Conservation (phyloP, 2,329 filamentous ascomycete genomes). For the Stachybotrys elegans region DNA sequence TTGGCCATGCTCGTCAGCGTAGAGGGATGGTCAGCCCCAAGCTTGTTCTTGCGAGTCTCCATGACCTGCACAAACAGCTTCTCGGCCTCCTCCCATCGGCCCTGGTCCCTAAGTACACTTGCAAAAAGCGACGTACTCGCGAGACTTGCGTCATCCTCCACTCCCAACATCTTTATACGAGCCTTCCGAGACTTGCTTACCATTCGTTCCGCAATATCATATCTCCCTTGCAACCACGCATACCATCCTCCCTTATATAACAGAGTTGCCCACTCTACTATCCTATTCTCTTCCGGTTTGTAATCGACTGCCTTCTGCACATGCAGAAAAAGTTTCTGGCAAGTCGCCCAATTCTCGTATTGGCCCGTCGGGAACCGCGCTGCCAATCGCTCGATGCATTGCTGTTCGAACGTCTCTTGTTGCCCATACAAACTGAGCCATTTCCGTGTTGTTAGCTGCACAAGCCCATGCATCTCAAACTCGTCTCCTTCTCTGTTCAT, state of each 20-base stretch:
- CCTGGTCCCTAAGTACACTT: background rate
- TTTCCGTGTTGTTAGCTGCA: constrained; percentile 7
- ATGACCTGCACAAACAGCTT: background rate
- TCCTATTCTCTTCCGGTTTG: background rate
- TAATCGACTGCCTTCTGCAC: background rate
- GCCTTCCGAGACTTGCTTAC: background rate
- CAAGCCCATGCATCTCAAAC: constrained; percentile 11
- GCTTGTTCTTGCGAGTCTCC: background rate
- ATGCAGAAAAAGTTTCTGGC: background rate
- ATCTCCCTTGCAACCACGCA: constrained; percentile 3
- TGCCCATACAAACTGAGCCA: background rate
- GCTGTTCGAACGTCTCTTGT: background rate
- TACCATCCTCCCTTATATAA: constrained; percentile 1
- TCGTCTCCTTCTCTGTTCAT: background rate
- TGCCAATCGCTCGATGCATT: constrained; percentile 1
- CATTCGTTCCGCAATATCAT: constrained; percentile 4
- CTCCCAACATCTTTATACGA: background rate
- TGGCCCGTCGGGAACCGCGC: constrained; percentile 11
- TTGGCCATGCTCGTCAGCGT: background rate
- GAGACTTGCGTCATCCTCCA: background rate
- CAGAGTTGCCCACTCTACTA: constrained; percentile 3
- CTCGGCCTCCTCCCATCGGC: background rate
- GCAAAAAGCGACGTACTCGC: background rate
- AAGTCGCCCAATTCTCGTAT: constrained; percentile 4
- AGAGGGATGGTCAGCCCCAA: background rate